A percentile compares a stretch with the other conserved stretches of the same genome.
Conservation (phyloP, 345 rosid genomes). For the Eucalyptus camaldulensis region DNA sequence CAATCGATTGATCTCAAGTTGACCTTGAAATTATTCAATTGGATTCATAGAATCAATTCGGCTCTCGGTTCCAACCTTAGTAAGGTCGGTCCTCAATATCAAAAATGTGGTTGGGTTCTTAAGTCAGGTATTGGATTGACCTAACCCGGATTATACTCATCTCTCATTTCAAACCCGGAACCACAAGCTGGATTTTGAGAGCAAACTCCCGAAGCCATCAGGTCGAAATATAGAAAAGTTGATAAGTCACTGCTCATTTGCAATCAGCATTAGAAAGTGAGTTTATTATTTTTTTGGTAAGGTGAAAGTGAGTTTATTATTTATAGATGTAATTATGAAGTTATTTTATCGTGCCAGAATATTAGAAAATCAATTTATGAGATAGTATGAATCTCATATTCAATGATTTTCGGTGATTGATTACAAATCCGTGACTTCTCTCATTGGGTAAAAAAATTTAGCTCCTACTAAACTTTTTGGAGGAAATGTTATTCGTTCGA, state of each 20-base stretch:
- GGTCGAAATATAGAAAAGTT: neutral
- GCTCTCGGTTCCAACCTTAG: accelerated
- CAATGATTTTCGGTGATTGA: neutral
- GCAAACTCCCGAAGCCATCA: neutral
- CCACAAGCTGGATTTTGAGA: neutral
- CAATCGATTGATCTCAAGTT: accelerated
- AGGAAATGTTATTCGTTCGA: neutral
- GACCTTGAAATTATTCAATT: too few relatives aligned
- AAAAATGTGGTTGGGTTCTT: too few relatives aligned
- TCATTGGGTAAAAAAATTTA: neutral
- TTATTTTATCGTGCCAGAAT: neutral
- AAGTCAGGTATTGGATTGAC: too few relatives aligned
- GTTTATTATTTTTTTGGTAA: neutral
- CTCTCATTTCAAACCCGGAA: neutral
- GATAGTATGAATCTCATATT: neutral
- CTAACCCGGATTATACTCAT: too few relatives aligned
- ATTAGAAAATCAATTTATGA: neutral
- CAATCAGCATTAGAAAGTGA: neutral
- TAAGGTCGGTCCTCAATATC: too few relatives aligned
- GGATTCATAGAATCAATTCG: accelerated
- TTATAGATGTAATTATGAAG: neutral
- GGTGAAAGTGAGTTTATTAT: neutral
- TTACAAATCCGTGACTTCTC: neutral
- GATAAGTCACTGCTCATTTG: neutral
- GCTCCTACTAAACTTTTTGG: neutral